A percentile compares a stretch with the other conserved stretches of the same genome.
These are phyloP conservation scores for Dothidotthia symphoricarpi DNA, from an alignment of 2,329 filamentous ascomycete genomes.

Conservation along the genomic window DNA sequence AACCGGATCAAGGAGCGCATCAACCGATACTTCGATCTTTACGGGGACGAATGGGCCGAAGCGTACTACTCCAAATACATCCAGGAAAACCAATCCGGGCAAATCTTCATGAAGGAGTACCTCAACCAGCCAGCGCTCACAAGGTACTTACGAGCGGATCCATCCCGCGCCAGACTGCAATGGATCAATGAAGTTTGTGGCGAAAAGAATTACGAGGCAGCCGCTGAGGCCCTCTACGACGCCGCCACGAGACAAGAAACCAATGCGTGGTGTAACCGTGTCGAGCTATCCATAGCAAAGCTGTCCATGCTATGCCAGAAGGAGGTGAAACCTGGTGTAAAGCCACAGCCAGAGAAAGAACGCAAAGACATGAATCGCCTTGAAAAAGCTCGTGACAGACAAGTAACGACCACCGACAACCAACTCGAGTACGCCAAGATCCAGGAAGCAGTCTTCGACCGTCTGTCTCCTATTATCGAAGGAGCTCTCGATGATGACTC, in stretches of 20 bases:
- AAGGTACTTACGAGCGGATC: slow-evolving; percentile 70
- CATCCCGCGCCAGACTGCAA: slow-evolving; percentile 71
- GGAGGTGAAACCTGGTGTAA: slow-evolving; percentile 48
- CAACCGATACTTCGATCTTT: slow-evolving; percentile 59
- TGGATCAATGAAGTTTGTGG: slow-evolving; percentile 93
- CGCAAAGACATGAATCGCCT: slow-evolving; percentile 30
- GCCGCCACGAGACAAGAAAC: slow-evolving; percentile 71
- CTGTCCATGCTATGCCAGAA: slow-evolving; percentile 56
- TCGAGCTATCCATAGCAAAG: slow-evolving; percentile 87
- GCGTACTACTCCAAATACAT: slow-evolving; percentile 81
- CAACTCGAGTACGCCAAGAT: slow-evolving; percentile 69
- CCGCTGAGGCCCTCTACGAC: slow-evolving; percentile 67
- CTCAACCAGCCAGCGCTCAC: slow-evolving; percentile 72
- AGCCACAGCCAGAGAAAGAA: slow-evolving; percentile 41
- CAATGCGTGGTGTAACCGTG: slow-evolving; percentile 88
- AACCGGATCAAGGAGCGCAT: slow-evolving; percentile 46
- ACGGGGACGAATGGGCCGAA: slow-evolving; percentile 66
- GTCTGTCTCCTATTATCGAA: slow-evolving; percentile 65
- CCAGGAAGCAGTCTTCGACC: slow-evolving; percentile 75
- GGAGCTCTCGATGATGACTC: slow-evolving; percentile 77
- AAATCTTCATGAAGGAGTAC: slow-evolving; percentile 65
- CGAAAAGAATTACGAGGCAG: slow-evolving; percentile 71
- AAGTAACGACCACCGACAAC: slow-evolving; percentile 49
- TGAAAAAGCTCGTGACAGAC: slow-evolving; percentile 43
- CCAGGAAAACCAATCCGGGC: slow-evolving; percentile 45